These are phyloP conservation scores for Diaporthe sp. DNA, from an alignment of 2,329 filamentous ascomycete genomes.

Conservation along the genomic window DNA sequence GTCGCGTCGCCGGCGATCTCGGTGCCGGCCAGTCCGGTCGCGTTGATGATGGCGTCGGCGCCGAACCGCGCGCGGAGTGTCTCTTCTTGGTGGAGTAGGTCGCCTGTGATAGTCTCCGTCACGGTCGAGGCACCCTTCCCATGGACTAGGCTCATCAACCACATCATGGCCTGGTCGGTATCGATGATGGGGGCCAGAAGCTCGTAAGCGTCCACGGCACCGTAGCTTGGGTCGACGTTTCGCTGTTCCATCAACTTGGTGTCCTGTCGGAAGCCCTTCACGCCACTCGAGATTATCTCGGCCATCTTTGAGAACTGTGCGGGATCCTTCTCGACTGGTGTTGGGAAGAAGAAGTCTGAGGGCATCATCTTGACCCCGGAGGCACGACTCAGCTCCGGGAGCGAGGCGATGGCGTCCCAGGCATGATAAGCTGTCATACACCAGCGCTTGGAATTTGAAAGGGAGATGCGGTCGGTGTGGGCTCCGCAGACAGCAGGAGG, in stretches of 20 bases:
- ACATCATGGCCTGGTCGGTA: conserved; percentile 59
- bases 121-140: conserved; percentile 57
- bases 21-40: conserved; percentile 55
- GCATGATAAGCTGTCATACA: conserved; percentile 58
- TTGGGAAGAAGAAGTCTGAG: conserved; percentile 57
- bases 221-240: conserved; percentile 51
- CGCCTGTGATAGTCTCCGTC: conserved; percentile 54
- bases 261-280: conserved; percentile 55
- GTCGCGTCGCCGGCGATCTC: conserved; percentile 55
- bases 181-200: conserved; percentile 61
- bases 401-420: conserved; percentile 56
- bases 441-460: conserved; percentile 57
- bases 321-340: conserved; percentile 51
- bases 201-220: conserved; percentile 60
- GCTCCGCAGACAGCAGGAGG: conserved; percentile 61
- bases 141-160: conserved; percentile 56
- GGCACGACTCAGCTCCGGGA: conserved; percentile 48
- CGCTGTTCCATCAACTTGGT: conserved; percentile 53
- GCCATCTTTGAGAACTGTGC: conserved; percentile 55
- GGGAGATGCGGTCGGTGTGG: conserved; percentile 56
- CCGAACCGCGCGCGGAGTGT: conserved; percentile 50
- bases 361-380: conserved; percentile 56
- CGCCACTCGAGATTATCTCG: conserved; percentile 56
- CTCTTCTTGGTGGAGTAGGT: conserved; percentile 54
- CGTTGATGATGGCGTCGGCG: conserved; percentile 60